Evolutionary conservation across 345 rosid species (phyloP), one percentile per base, ranked within the genome.

Genomic region (Populus davidiana): DNA sequence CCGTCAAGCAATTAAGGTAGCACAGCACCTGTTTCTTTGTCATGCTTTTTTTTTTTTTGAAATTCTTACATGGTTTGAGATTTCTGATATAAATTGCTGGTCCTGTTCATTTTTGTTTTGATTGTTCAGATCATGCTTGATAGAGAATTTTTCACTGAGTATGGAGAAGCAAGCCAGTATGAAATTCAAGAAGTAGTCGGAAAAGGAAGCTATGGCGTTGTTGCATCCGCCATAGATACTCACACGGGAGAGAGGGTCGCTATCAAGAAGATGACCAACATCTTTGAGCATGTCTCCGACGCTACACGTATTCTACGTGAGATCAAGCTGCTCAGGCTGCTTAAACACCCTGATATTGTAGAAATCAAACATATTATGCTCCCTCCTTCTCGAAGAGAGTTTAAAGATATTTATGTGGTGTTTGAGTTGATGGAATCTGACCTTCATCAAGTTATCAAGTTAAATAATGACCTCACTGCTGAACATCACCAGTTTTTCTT

Each of bases 361-460:
- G 85, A 93, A 85, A 93, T 96, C 49, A 92, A 93, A 35, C 99
- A 96, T 56, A 93, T 96, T 35, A 93, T 96, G 99, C 98, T 96
- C 16, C 99, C 99, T 83, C 93, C 98, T 18, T 96, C 96, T 29
- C 89, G 89, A 74, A 90, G 94, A 80, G 99, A 96, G 70, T 96
- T 96, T 73, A 92, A 93, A 84, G 99, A 96, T 74, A 87, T 96
- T 9, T 93, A 90, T 87, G 97, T 96, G 0, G 97, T 95, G 78
- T 95, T 95, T 82, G 98, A 93, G 83, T 86, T 95, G 92, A 96
- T 96, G 99, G 99, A 96, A 81, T 92, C 99, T 20, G 98, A 93
- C 74, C 99, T 96, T 76, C 96, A 96, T 79, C 93, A 89, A 77
- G 99, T 96, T 36, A 89, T 93, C 44, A 91, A 90, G 89, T 82